Evolutionary conservation across 2,329 filamentous ascomycete genomes (phyloP).

Genomic region (Ceratocystiopsis brevicomis): DNA sequence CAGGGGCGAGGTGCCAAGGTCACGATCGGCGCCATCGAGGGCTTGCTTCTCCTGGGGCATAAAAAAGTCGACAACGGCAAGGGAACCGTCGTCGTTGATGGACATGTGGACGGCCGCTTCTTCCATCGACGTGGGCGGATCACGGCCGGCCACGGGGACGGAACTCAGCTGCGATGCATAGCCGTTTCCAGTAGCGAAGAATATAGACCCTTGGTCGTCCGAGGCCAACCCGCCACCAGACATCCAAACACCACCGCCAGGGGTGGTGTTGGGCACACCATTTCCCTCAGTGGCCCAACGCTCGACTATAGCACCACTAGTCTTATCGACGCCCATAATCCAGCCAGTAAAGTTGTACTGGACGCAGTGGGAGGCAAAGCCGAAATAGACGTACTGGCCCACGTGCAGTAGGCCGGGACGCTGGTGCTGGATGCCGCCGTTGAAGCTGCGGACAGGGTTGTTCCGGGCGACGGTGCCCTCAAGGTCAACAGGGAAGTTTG

Average conservation of each 20-base stretch:
- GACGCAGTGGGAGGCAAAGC: constrained; percentile 31
- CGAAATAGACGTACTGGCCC: constrained; percentile 28
- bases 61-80: constrained; percentile 28
- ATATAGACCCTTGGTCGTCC: constrained; percentile 27
- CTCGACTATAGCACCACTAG: constrained; percentile 23
- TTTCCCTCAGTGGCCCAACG: constrained; percentile 24
- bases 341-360: constrained; percentile 32
- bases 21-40: constrained; percentile 29
- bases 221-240: constrained; percentile 27
- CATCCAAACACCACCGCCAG: constrained; percentile 29
- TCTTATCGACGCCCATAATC: constrained; percentile 28
- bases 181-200: constrained; percentile 28
- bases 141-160: constrained; percentile 23
- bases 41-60: constrained; percentile 30
- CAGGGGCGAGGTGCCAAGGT: constrained; percentile 27
- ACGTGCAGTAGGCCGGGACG: constrained; percentile 26
- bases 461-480: constrained; percentile 26
- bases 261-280: constrained; percentile 19
- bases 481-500: constrained; percentile 22
- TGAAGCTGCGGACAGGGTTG: constrained; percentile 25
- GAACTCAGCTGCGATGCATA: constrained; percentile 26
- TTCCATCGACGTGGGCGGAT: constrained; percentile 25
- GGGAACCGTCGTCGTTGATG: constrained; percentile 23
- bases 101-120: constrained; percentile 30
- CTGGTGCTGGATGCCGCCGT: constrained; percentile 28